Conservation (phyloP, 768 basidiomycete species). For the Holtermannia corniformis region DNA sequence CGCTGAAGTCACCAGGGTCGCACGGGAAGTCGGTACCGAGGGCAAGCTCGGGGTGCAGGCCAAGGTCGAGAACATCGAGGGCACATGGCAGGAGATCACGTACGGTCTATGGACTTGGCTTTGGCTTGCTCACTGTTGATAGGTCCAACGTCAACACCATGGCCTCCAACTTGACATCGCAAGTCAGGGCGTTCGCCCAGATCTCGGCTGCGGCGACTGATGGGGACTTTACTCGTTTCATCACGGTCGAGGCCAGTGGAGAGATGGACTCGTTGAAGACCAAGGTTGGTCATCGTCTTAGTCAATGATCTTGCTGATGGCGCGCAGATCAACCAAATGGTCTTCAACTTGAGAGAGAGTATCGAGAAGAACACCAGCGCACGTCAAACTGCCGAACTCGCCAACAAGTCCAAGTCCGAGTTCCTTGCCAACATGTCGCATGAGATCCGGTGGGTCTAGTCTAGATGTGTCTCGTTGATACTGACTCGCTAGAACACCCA, state of each 20-base stretch:
- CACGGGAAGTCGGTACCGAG: conserved; percentile 93
- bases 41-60: conserved; percentile 98
- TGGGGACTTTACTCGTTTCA: conserved; percentile 96
- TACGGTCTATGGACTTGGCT: conserved; percentile 43
- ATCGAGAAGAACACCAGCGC: conserved; percentile 99
- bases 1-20: conserved; percentile 84
- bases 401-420: conserved; percentile 94
- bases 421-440: conserved; percentile 99
- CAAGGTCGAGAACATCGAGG: conserved; percentile 91
- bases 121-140: too few relatives aligned
- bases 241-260: conserved; percentile 95
- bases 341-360: conserved; percentile 87
- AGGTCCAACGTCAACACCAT: conserved; percentile 96
- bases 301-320: background rate
- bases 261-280: conserved; percentile 99
- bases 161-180: conserved; percentile 46
- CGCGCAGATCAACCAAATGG: conserved; percentile 61
- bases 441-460: conserved; percentile 69
- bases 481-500: conserved; percentile 63
- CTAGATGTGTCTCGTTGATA: background rate
- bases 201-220: conserved; percentile 98
- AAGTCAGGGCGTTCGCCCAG: conserved; percentile 93
- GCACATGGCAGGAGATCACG: conserved; percentile 99
- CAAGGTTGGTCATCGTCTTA: conserved; percentile 55
- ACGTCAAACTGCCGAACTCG: conserved; percentile 90